A percentile compares a stretch with the other conserved stretches of the same genome.
phyloP scores from a whole-genome alignment of 192 early-diverging fungal species.

The Diversispora eburnea region DNA sequence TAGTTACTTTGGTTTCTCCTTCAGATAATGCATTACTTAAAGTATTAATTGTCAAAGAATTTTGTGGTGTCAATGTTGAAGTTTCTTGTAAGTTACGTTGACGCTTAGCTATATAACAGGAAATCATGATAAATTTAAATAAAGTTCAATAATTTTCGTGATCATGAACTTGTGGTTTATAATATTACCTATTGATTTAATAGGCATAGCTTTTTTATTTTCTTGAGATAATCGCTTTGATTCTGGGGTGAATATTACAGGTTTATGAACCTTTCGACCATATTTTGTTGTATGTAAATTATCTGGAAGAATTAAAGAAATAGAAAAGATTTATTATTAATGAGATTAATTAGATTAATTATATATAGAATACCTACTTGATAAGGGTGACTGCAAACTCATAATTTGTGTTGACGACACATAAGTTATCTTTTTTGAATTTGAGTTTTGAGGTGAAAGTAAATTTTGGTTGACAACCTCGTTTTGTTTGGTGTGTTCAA shows the following conservation, averaged over 20 bases:
- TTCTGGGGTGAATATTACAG: constrained; percentile 8
- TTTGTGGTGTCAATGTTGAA: not conserved
- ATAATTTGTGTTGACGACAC: no score
- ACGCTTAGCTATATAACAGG: not conserved
- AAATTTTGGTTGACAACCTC: no score
- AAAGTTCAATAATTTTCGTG: not conserved
- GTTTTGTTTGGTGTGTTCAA: not conserved
- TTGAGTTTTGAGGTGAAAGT: no score
- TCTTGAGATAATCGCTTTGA: not conserved
- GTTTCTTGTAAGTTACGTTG: not conserved
- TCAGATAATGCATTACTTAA: not conserved
- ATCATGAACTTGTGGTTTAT: not conserved
- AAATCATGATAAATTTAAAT: constrained; percentile 1
- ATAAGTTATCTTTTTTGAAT: no score
- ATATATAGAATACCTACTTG: not conserved
- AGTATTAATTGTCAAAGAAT: not conserved
- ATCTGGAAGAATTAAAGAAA: not conserved
- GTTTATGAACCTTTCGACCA: constrained; percentile 28
- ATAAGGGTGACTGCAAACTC: no score
- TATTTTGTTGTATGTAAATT: constrained; percentile 20
- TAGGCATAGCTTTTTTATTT: not conserved
- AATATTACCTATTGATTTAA: not conserved
- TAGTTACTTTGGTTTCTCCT: not conserved
- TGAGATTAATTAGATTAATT: not conserved
- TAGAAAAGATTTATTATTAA: not conserved